Evolutionary conservation across 106 monocot genomes (phyloP), one percentile per base, ranked within the genome.

Genomic region (Allium cepa): DNA sequence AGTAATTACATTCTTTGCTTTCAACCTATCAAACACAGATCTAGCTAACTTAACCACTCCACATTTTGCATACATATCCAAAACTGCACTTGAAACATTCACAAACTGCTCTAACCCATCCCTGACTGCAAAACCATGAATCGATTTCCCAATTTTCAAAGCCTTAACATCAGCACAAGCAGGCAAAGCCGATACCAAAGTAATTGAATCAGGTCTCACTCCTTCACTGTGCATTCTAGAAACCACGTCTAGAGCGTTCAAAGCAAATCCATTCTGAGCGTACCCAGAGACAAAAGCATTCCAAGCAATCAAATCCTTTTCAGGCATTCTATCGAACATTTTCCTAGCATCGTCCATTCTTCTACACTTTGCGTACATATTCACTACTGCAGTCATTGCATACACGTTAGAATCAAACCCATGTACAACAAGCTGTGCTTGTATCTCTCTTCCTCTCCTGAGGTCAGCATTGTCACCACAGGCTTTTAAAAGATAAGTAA

Each of bases 311-410:
- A 86, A 69, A 63, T 96, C 87, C 61, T 77, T 71, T 11, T 49
- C 63, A 22, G 75, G 69, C 79, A 91, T 96, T 79, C 71, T 68
- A 15, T 84, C 88, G 26, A 85, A 88, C 77, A 86, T 47, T 68
- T 79, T 81, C 27, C 69, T 52, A 0, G 82, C 88, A 6, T 83
- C 85, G 6, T 61, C 73, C 9, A 86, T 57, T 12, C 22, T 17
- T 45, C 81, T 14, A 56, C 91, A 95, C 46, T 94, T 94, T 4
- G 78, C 80, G 49, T 91, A 91, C 91, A 95, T 79, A 68, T 81
- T 91, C 48, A 80, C 60, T 7, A 88, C 81, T 0, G 85, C 76
- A 47, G 91, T 91, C 82, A 81, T 77, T 22, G 87, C 76, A 47
- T 81, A 77, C 17, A 82, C 59, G 45, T 91, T 66, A 49, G 70